Evolutionary conservation across 108 stramenopile genomes (phyloP).

Genomic region (Fragilariopsis cylindrus): DNA sequence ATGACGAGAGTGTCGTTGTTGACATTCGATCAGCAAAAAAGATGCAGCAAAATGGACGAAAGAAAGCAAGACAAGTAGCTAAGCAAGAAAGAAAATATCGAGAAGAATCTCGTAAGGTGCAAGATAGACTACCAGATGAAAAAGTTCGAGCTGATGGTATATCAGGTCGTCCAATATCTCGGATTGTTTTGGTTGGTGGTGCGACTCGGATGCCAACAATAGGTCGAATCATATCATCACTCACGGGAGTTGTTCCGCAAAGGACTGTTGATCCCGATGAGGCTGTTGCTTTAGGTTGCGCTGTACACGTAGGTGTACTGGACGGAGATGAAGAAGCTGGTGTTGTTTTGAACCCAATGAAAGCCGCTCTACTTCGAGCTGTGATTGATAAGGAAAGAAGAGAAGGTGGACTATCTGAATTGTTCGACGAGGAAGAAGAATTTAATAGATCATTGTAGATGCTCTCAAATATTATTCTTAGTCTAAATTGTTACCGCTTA

Average conservation of each 20-base stretch:
- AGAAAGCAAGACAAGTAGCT: constrained; percentile 60
- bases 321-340: constrained; percentile 82
- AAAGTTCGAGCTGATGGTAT: constrained; percentile 60
- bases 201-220: constrained; percentile 89
- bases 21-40: constrained; percentile 68
- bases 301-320: constrained; percentile 87
- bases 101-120: constrained; percentile 59
- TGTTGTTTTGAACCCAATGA: constrained; percentile 83
- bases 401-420: neutral
- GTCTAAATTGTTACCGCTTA: too few species aligned
- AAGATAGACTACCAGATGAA: constrained; percentile 35
- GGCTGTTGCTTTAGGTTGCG: constrained; percentile 87
- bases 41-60: constrained; percentile 75
- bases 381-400: constrained; percentile 47
- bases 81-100: constrained; percentile 69
- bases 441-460: neutral
- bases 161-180: constrained; percentile 75
- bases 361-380: constrained; percentile 81
- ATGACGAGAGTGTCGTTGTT: constrained; percentile 14
- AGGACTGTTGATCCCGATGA: constrained; percentile 87
- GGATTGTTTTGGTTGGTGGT: constrained; percentile 87
- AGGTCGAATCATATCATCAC: constrained; percentile 61
- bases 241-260: constrained; percentile 77
- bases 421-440: constrained; percentile 5
- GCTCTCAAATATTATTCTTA: too few species aligned